Evolutionary conservation across 2,329 filamentous ascomycete species (phyloP).

Genomic region (Colletotrichum spinosum): DNA sequence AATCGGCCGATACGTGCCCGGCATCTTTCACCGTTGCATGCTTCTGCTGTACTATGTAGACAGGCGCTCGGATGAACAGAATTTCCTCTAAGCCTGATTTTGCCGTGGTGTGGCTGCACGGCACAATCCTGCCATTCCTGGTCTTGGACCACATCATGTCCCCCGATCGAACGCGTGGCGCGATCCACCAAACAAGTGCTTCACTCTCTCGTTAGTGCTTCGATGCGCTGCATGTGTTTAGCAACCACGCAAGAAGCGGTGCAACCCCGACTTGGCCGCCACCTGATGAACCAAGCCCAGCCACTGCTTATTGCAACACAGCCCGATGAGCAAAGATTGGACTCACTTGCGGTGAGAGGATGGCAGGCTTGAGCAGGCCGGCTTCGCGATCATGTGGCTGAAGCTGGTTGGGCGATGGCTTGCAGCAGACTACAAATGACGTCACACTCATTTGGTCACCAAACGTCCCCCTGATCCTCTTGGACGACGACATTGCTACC

Average conservation of each 20-base stretch:
- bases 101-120: not conserved
- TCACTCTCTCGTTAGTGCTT: not conserved
- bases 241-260: not conserved
- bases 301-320: not conserved
- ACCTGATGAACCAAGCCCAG: constrained; percentile 1
- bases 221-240: not conserved
- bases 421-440: constrained; percentile 16
- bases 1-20: not conserved
- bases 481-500: constrained; percentile 8
- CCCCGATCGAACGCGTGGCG: constrained; percentile 19
- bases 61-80: not conserved
- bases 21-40: too few species aligned
- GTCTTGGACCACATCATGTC: constrained; percentile 31
- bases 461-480: not conserved
- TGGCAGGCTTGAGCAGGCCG: not conserved
- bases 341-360: constrained; percentile 1
- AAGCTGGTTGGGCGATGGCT: constrained; percentile 25
- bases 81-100: not conserved
- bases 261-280: not conserved
- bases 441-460: constrained; percentile 13
- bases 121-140: not conserved
- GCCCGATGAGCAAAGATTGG: constrained; percentile 4
- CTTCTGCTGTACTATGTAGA: too few species aligned
- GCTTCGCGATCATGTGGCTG: constrained; percentile 28
- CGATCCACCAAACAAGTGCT: constrained; percentile 4